A percentile compares a stretch with the other conserved stretches of the same genome.
Conservation (phyloP, 139 green algal genomes). For the Coccomyxa sp. region DNA sequence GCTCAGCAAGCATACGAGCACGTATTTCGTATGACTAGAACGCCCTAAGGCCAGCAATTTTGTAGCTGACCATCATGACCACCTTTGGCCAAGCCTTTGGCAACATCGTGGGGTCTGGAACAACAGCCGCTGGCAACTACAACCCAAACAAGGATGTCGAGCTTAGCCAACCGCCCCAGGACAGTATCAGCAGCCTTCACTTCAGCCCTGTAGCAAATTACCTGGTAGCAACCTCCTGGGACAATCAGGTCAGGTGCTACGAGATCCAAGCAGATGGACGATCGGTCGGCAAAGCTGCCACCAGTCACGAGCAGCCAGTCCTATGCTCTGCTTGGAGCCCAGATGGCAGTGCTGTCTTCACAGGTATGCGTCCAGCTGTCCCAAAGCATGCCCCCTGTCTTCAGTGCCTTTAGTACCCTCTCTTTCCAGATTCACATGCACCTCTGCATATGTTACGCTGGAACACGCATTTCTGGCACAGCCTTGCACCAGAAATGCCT, state of each 20-base stretch:
- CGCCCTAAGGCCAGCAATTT: too few species aligned
- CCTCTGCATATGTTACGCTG: too few species aligned
- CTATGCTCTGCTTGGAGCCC: constrained; percentile 82
- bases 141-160: constrained; percentile 85
- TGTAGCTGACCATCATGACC: too few species aligned
- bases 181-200: constrained; percentile 78
- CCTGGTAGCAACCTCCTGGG: constrained; percentile 87
- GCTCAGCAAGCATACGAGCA: too few species aligned
- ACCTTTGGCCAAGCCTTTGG: too few species aligned
- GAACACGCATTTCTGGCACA: too few species aligned
- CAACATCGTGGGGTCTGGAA: too few species aligned
- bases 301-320: constrained; percentile 71
- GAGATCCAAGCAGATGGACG: constrained; percentile 62
- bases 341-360: constrained; percentile 79
- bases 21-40: too few species aligned
- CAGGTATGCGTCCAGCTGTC: constrained; percentile 22
- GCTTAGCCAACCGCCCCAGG: constrained; percentile 52
- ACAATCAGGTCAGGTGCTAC: constrained; percentile 78
- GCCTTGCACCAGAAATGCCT: not conserved
- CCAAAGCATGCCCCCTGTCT: too few species aligned
- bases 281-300: constrained; percentile 78
- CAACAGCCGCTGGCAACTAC: too few species aligned
- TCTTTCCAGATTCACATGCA: too few species aligned
- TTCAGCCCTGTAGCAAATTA: constrained; percentile 86
- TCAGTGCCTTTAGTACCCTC: not conserved